Base-by-base conservation (phyloP, 805 yeast genomes). In the Diddensiella caesifluorescens region DNA sequence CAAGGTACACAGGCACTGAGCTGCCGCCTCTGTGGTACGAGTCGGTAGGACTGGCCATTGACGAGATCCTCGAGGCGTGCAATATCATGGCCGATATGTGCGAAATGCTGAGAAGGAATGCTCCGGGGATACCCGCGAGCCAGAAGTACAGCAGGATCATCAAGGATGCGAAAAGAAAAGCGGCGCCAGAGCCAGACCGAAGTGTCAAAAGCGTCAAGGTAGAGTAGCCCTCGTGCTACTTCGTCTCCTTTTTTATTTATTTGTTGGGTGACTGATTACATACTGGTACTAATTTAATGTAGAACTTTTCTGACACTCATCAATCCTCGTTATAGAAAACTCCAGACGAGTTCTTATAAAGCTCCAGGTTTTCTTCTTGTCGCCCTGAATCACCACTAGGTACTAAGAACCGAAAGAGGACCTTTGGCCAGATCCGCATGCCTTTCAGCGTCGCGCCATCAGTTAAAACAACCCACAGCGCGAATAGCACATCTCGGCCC, bases 11-110 rank as follows among this genome's bases (percentile, higher is more conserved):
- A 9, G 22, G 26, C 3, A 26, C 18, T 26, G 28, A 31, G 5
- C 27, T 42, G 10, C 26, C 27, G n/a, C 27, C 22, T 4, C 42
- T 43, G 26, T 46, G 47, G 50, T 44, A 38, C 28, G 50, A 43
- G 18, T 45, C 43, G 21, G 35, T 51, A 4, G 50, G 39, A 9
- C 47, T 53, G 6, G 16, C 42, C 6, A 35, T 42, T 15, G 29
- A 30, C n/a, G 50, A 49, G 19, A 39, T 54, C 27, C 48, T 38
- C 19, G 45, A 36, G 16, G 54, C 45, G 4, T 47, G 55, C 36
- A 45, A 47, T 19, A 34, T 44, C 4, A 47, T 55, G 45, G 57
- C 57, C 5, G 56, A 52, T 34, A 31, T 50, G 12, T 50, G 13
- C 18, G 38, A 19, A 9, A 19, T 22, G n/a, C 12, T 34, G 16